Base-by-base conservation (phyloP, 2,329 filamentous ascomycete species). In the Penicillium sp. region DNA sequence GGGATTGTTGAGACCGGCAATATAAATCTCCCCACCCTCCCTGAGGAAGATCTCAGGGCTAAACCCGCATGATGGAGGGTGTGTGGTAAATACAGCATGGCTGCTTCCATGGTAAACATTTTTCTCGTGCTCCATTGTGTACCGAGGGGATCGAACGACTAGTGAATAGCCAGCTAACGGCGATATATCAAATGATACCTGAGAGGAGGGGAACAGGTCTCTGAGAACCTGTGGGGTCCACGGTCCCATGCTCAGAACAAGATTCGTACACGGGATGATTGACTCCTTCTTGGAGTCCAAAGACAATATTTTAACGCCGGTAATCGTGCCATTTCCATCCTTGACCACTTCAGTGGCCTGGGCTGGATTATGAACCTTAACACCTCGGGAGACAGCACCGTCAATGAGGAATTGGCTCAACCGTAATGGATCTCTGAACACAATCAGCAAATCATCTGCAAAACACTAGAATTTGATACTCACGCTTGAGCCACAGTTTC, bases 31-130 rank as follows among this genome's bases (percentile, higher is more conserved):
- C 0, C 84, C 86, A 9, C 84, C 84, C 4, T 82, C 66, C 11
- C 89, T 79, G 1, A 85, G 84, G 70, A 90, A 91, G 11, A 89
- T 77, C 70, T 92, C 89, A 0, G 88, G 88, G 3, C 84, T 85
- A 71, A 87, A 90, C 0, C 79, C 80, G 3, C 69, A 74, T 12
- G 74, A 73, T 0, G 73, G 65, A 1, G 75, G 75, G 54, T 84
- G 79, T 4, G 82, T 83, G 3, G 85, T 84, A 66, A 90, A 92
- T 3, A 93, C 73, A 1, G 88, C 86, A 69, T 91, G 86, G 67
- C 84, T 88, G 2, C 77, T 75, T 31, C 68, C 68, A 4, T 55
- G 77, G n/a, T 79, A 70, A 38, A 75, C 69, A 5, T 61, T 62
- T 5, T 50, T 59, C 48, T 74, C 71, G 9, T 69, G 65, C 8